Conservation (phyloP, 331 rosid species). For the Rosa hybrid region DNA sequence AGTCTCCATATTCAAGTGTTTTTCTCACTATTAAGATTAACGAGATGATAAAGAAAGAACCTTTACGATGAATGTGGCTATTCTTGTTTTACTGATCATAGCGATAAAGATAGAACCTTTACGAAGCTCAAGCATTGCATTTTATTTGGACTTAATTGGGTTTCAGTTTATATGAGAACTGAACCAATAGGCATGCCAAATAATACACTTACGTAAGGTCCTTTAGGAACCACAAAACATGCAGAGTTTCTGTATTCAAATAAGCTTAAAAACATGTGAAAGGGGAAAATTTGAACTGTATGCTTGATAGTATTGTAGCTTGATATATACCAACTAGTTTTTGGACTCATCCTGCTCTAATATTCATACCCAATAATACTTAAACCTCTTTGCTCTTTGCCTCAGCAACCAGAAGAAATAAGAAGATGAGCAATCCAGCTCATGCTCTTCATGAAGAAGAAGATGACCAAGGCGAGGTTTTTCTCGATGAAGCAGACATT, state of each 20-base stretch:
- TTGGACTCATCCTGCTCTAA: background rate
- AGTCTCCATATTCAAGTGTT: background rate
- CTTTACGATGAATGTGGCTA: background rate
- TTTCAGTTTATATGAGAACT: background rate
- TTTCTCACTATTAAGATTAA: background rate
- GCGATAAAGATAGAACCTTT: background rate
- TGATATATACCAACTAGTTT: background rate
- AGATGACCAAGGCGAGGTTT: slow-evolving; percentile 52
- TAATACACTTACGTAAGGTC: too few species aligned
- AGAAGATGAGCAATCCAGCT: slow-evolving; percentile 31
- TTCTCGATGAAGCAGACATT: slow-evolving; percentile 76
- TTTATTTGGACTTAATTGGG: background rate
- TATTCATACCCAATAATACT: background rate
- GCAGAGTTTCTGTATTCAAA: background rate
- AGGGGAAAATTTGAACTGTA: background rate
- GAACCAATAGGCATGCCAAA: background rate
- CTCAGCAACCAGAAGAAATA: background rate
- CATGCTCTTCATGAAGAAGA: slow-evolving; percentile 28
- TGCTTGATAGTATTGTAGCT: background rate
- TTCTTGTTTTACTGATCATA: background rate
- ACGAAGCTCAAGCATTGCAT: background rate
- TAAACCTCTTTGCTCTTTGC: background rate
- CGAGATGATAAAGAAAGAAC: background rate
- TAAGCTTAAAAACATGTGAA: background rate
- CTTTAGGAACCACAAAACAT: too few species aligned